These are phyloP conservation scores for Sorghum bicolor DNA, from an alignment of 176 grass and related monocot genomes.

Conservation along the genomic window DNA sequence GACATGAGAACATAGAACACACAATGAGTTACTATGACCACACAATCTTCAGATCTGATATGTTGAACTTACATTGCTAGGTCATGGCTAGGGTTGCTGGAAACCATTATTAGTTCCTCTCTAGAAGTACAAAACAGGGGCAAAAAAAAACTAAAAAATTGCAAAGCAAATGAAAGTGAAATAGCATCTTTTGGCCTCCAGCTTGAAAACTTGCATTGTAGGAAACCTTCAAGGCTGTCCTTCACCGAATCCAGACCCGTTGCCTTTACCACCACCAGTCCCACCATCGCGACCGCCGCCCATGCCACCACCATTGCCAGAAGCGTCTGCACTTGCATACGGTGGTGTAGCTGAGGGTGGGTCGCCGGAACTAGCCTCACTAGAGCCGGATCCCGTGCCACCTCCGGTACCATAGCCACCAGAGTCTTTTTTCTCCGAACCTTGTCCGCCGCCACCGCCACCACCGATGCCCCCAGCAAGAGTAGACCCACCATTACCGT, in stretches of 20 bases:
- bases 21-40: background rate
- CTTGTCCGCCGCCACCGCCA: background rate
- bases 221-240: background rate
- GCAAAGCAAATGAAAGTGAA: background rate
- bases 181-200: background rate
- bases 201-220: background rate
- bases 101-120: background rate
- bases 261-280: background rate
- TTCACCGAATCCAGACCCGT: background rate
- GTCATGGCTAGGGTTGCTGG: background rate
- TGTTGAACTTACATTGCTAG: background rate
- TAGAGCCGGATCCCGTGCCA: background rate
- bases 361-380: background rate
- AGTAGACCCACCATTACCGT: background rate
- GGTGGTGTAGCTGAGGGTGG: background rate
- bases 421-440: background rate
- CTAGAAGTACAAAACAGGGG: background rate
- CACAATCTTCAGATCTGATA: background rate
- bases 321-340: slow-evolving; percentile 5
- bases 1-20: background rate
- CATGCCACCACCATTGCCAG: slow-evolving; percentile 1
- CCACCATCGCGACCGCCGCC: background rate
- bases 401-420: slow-evolving; percentile 5
- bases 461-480: background rate
- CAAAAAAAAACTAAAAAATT: background rate